These are phyloP conservation scores for Neurospora sp. DNA, from an alignment of 2,329 filamentous ascomycete genomes.

Conservation along the genomic window DNA sequence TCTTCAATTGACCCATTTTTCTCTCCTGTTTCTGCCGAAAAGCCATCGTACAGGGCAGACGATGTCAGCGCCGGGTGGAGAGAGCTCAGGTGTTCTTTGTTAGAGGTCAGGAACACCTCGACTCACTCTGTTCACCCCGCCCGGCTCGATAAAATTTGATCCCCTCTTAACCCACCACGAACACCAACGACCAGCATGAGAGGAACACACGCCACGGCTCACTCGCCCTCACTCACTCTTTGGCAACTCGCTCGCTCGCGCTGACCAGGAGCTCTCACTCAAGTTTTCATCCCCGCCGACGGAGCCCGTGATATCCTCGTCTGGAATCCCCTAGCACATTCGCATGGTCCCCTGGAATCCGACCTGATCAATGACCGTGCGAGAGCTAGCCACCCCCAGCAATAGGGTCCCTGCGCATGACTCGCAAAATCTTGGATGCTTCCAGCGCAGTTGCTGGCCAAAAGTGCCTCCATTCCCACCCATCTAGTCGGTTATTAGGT, in stretches of 20 bases:
- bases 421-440: neutral
- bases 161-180: neutral
- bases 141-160: neutral
- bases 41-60: neutral
- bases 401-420: neutral
- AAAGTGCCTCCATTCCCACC: neutral
- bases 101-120: neutral
- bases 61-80: neutral
- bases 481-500: neutral
- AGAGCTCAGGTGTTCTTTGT: neutral
- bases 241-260: no score
- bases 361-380: neutral
- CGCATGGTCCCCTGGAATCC: neutral
- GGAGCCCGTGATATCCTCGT: neutral
- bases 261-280: neutral
- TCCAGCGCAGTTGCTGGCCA: neutral
- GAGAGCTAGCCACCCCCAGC: neutral
- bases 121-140: neutral
- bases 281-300: neutral
- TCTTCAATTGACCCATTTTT: neutral
- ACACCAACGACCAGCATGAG: neutral
- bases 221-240: neutral
- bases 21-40: neutral
- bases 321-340: neutral
- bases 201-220: neutral